A percentile compares a stretch with the other conserved stretches of the same genome.
Conservation (phyloP, 805 yeast species). For the Cyberlindnera saturnus region DNA sequence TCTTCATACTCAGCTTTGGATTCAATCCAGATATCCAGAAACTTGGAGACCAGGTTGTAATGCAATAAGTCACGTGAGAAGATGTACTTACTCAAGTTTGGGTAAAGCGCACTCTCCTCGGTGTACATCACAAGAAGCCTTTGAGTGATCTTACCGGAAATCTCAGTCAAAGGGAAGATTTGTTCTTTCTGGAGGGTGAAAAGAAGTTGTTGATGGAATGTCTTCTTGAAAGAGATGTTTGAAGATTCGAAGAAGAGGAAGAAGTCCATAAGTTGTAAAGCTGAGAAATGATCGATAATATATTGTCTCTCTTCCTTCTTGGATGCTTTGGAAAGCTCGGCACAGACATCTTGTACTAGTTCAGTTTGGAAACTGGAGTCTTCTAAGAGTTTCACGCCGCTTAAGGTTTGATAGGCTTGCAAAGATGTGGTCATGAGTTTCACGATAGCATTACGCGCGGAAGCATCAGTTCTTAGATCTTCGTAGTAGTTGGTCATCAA, state of each 20-base stretch:
- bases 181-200: conserved; percentile 55
- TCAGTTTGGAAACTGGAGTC: conserved; percentile 17
- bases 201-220: conserved; percentile 57
- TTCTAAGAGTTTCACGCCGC: conserved; percentile 12
- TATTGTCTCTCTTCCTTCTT: conserved; percentile 15
- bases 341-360: conserved; percentile 8
- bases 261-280: conserved; percentile 49
- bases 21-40: conserved; percentile 59
- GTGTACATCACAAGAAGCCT: conserved; percentile 23
- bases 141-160: conserved; percentile 24
- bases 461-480: conserved; percentile 21
- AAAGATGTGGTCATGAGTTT: conserved; percentile 7
- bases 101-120: conserved; percentile 1
- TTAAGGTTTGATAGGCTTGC: conserved; percentile 10
- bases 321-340: conserved; percentile 13
- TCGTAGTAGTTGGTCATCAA: conserved; percentile 36
- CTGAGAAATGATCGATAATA: conserved; percentile 38
- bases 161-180: conserved; percentile 28
- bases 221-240: conserved; percentile 54
- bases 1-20: conserved; percentile 51
- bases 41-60: conserved; percentile 48
- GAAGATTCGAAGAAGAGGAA: conserved; percentile 49
- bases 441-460: conserved; percentile 6
- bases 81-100: conserved; percentile 31
- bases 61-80: conserved; percentile 50